These are phyloP conservation scores for Arthrobotrys megalospora DNA, from an alignment of 2,329 filamentous ascomycete species.

Conservation along the genomic window DNA sequence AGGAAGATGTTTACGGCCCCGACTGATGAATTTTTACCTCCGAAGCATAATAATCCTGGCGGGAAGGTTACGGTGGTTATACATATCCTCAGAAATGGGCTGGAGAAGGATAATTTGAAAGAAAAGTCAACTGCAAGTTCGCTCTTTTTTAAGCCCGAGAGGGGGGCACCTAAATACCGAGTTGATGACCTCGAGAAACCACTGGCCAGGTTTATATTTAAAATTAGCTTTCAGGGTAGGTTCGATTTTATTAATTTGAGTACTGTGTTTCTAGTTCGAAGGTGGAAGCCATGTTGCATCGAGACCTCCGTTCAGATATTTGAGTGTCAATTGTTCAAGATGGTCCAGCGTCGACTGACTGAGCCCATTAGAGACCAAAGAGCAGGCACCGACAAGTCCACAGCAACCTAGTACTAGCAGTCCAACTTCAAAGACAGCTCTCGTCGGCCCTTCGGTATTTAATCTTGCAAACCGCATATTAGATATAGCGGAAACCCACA, in stretches of 20 bases:
- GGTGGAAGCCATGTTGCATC: no score
- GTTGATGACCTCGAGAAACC: background rate
- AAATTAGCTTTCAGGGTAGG: slow-evolving; percentile 7
- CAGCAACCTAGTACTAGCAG: no score
- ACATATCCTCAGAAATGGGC: background rate
- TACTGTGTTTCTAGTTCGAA: background rate
- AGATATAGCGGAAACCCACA: background rate
- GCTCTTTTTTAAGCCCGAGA: background rate
- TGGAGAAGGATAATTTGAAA: background rate
- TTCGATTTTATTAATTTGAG: background rate
- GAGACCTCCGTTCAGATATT: no score
- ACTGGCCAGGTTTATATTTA: background rate
- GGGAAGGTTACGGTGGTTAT: background rate
- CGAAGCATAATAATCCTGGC: slow-evolving; percentile 6
- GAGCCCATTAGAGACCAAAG: no score
- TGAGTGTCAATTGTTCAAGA: no score
- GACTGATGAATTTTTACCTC: slow-evolving; percentile 5
- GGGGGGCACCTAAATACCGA: background rate
- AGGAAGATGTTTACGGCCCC: background rate
- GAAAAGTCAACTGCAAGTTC: background rate
- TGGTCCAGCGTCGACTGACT: no score
- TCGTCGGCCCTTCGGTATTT: no score
- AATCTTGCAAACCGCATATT: background rate
- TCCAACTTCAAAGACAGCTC: no score
- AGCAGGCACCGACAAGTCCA: no score